A percentile compares a stretch with the other conserved stretches of the same genome.
phyloP scores from a whole-genome alignment of 148 eudicot species.

The Nyssa sinensis region DNA sequence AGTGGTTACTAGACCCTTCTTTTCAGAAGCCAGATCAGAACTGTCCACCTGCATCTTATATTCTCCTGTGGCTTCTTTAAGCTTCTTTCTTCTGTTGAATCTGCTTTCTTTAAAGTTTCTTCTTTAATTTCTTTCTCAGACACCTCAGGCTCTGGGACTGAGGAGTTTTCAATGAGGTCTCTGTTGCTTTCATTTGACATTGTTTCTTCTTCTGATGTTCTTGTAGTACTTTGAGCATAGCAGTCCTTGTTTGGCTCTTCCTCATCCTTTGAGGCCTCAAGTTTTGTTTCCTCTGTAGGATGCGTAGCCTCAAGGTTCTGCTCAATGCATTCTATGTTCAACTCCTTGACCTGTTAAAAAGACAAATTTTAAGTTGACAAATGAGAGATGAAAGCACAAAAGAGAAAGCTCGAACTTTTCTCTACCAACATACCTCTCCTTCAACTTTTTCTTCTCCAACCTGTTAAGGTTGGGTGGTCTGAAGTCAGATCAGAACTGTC shows the following conservation, averaged over 20 bases:
- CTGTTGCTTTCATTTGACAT: neutral
- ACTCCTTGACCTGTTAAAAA: slow-evolving; percentile 7
- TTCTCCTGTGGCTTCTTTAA: slow-evolving; percentile 7
- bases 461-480: too few relatives aligned
- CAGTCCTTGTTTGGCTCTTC: slow-evolving; percentile 17
- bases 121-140: neutral
- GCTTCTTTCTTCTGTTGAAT: slow-evolving; percentile 1
- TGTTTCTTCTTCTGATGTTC: slow-evolving; percentile 10
- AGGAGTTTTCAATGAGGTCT: slow-evolving; percentile 1
- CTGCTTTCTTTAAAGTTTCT: too few relatives aligned
- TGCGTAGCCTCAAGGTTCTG: slow-evolving; percentile 7
- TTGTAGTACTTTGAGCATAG: slow-evolving; percentile 10
- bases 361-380: too few relatives aligned
- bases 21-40: slow-evolving; percentile 9
- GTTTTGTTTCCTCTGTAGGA: neutral
- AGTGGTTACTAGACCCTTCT: neutral
- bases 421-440: too few relatives aligned
- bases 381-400: too few relatives aligned
- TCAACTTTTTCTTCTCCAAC: too few relatives aligned
- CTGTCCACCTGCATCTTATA: neutral
- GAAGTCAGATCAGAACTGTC: too few relatives aligned
- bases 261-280: neutral
- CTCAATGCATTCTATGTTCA: slow-evolving; percentile 1
- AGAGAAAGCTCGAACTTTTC: too few relatives aligned
- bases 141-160: neutral